Evolutionary conservation across 352 stramenopile species (phyloP).

Genomic region (Aphanomyces cochlioides): DNA sequence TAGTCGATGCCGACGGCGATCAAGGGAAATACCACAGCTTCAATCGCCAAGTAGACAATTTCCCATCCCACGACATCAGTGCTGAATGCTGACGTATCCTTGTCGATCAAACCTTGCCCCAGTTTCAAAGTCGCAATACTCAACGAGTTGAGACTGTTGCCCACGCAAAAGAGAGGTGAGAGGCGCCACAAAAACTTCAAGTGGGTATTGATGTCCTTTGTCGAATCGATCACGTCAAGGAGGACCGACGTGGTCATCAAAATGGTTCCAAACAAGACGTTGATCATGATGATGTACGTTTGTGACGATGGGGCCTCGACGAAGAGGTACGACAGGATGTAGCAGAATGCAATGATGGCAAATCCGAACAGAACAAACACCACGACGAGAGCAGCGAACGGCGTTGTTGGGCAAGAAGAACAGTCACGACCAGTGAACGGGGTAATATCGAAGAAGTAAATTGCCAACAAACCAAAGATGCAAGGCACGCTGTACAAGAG

Average conservation of each 20-base stretch:
- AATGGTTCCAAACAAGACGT: constrained; percentile 57
- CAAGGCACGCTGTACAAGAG: constrained; percentile 86
- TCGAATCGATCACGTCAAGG: constrained; percentile 36
- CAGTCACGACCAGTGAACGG: constrained; percentile 50
- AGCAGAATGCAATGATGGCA: constrained; percentile 62
- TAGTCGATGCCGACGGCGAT: constrained; percentile 58
- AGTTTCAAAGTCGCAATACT: constrained; percentile 28
- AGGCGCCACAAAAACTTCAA: constrained; percentile 71
- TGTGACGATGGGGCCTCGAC: constrained; percentile 62
- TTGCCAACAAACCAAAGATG: constrained; percentile 41
- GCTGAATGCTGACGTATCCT: constrained; percentile 35
- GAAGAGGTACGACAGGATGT: constrained; percentile 56
- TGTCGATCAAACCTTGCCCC: not conserved
- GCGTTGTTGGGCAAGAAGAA: constrained; percentile 44
- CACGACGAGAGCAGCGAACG: constrained; percentile 50
- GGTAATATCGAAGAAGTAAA: constrained; percentile 48
- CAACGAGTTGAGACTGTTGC: constrained; percentile 41
- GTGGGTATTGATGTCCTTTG: constrained; percentile 43
- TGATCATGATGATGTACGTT: constrained; percentile 69
- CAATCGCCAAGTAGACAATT: constrained; percentile 49
- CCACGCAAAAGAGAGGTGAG: constrained; percentile 62
- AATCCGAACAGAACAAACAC: constrained; percentile 57
- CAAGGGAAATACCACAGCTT: constrained; percentile 42
- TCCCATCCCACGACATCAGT: constrained; percentile 53
- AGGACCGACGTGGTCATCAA: constrained; percentile 81